Conservation (phyloP, 2,329 filamentous ascomycete genomes). For the Zasmidium cellare region DNA sequence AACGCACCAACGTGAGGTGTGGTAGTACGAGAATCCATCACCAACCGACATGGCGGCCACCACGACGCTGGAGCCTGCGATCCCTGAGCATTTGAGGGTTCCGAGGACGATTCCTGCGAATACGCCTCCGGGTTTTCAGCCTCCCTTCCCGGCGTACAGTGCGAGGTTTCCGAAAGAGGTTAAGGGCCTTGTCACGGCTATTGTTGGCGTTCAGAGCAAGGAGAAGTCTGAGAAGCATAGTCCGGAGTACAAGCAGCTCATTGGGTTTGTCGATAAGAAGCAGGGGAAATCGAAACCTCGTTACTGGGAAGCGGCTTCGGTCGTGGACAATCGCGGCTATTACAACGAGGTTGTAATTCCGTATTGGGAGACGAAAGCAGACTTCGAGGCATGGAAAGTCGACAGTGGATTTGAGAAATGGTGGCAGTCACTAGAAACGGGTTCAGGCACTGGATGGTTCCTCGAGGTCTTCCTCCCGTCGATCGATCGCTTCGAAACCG, state of each 20-base stretch:
- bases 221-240: slow-evolving; percentile 2
- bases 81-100: slow-evolving; percentile 21
- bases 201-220: slow-evolving; percentile 36
- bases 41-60: slow-evolving; percentile 16
- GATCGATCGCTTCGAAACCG: slow-evolving; percentile 46
- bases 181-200: slow-evolving; percentile 37
- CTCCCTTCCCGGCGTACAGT: slow-evolving; percentile 35
- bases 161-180: slow-evolving; percentile 35
- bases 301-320: slow-evolving; percentile 38
- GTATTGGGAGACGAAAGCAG: slow-evolving; percentile 39
- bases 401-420: slow-evolving; percentile 38
- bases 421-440: slow-evolving; percentile 38
- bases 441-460: slow-evolving; percentile 42
- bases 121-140: slow-evolving; percentile 29
- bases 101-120: slow-evolving; percentile 20
- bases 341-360: slow-evolving; percentile 41
- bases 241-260: slow-evolving; percentile 14
- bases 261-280: slow-evolving; percentile 21
- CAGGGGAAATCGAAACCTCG: slow-evolving; percentile 20
- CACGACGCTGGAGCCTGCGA: slow-evolving; percentile 20
- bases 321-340: slow-evolving; percentile 33
- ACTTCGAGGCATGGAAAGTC: slow-evolving; percentile 35
- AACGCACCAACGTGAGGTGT: neutral
- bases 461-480: slow-evolving; percentile 45
- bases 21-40: neutral